Conservation (phyloP, 2,329 filamentous ascomycete genomes). For the Colletotrichum sp. region DNA sequence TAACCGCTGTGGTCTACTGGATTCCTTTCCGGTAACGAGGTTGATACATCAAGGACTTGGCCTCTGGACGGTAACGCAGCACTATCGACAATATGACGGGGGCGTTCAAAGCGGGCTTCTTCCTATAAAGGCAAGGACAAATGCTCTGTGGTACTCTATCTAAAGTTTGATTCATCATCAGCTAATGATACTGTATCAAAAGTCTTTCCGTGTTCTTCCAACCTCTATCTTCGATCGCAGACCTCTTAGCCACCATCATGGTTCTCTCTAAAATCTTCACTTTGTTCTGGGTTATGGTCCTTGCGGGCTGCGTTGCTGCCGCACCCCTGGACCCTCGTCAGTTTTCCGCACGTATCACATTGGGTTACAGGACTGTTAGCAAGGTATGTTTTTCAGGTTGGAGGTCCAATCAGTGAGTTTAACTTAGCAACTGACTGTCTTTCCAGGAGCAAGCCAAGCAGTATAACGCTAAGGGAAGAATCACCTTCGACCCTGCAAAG, state of each 20-base stretch:
- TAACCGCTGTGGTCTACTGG: no score
- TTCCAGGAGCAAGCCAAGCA: no score
- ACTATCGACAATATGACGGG: neutral
- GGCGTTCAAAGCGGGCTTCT: rapidly evolving
- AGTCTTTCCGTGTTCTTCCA: rapidly evolving
- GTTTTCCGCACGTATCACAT: neutral
- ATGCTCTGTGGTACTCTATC: rapidly evolving
- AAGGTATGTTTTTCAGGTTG: neutral
- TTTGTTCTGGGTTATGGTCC: neutral
- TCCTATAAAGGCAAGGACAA: rapidly evolving
- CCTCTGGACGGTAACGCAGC: neutral
- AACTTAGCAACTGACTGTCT: no score
- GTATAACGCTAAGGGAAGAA: no score
- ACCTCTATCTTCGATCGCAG: neutral
- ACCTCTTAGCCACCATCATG: neutral
- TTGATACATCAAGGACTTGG: neutral
- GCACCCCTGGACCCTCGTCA: neutral
- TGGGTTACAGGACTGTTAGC: neutral
- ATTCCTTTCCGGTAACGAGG: rapidly evolving
- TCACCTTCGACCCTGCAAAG: no score
- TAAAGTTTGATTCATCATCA: neutral
- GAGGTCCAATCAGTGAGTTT: no score
- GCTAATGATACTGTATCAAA: rapidly evolving
- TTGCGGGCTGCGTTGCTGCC: neutral
- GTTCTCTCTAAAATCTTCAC: neutral